A percentile compares a stretch with the other conserved stretches of the same genome.
phyloP scores from a whole-genome alignment of 108 stramenopile genomes.

The Craspedostauros australis region DNA sequence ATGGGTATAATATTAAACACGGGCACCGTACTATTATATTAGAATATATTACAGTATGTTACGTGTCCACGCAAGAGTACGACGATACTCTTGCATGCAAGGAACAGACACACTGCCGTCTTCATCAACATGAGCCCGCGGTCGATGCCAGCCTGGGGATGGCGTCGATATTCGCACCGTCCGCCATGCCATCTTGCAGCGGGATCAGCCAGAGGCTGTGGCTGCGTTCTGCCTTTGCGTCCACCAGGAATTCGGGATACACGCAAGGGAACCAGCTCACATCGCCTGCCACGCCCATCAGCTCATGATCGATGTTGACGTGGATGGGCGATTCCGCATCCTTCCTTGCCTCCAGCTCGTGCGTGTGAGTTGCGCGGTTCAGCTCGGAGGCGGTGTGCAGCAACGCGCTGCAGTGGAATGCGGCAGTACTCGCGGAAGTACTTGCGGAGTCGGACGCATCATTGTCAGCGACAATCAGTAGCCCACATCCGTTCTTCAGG shows the following conservation, averaged over 20 bases:
- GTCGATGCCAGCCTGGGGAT: too few species aligned
- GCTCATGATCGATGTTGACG: constrained; percentile 42
- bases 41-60: too few species aligned
- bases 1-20: too few species aligned
- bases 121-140: too few species aligned
- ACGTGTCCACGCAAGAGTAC: too few species aligned
- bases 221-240: constrained; percentile 13
- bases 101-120: too few species aligned
- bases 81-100: too few species aligned
- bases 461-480: constrained; percentile 3
- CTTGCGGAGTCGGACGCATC: background rate
- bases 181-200: background rate
- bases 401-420: constrained; percentile 35
- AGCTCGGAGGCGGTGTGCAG: constrained; percentile 32
- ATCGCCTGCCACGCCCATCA: constrained; percentile 59
- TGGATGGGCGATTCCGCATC: constrained; percentile 28
- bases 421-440: too few species aligned
- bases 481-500: constrained; percentile 10
- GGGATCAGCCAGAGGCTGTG: constrained; percentile 22
- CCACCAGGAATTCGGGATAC: constrained; percentile 33
- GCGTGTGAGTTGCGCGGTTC: constrained; percentile 39
- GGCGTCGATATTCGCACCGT: too few species aligned
- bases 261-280: constrained; percentile 49
- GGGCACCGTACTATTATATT: too few species aligned
- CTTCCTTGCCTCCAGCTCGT: constrained; percentile 22